phyloP scores from a whole-genome alignment of 306 rosid genomes.

The Hippophae tibetana region DNA sequence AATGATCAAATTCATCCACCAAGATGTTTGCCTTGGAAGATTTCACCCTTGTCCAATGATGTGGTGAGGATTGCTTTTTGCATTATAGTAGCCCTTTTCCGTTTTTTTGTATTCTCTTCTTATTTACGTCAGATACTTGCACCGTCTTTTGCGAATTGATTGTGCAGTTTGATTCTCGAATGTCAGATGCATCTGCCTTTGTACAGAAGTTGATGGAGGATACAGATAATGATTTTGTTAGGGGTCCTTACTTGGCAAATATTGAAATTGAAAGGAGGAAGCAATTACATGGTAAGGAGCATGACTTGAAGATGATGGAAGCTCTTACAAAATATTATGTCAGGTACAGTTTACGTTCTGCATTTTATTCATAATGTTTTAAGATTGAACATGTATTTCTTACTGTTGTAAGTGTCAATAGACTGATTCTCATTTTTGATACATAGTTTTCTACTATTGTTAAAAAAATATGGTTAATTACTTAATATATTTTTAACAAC shows the following conservation, averaged over 20 bases:
- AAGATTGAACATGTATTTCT: neutral
- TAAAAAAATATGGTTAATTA: too few relatives aligned
- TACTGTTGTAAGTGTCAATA: neutral
- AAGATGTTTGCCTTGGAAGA: slow-evolving; percentile 48
- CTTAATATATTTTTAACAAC: too few relatives aligned
- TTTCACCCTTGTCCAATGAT: slow-evolving; percentile 63
- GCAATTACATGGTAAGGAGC: slow-evolving; percentile 54
- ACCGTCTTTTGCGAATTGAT: slow-evolving; percentile 8
- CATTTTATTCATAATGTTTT: neutral
- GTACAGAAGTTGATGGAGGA: slow-evolving; percentile 54
- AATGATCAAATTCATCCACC: slow-evolving; percentile 54
- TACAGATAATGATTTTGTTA: slow-evolving; percentile 27
- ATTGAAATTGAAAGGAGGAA: slow-evolving; percentile 87
- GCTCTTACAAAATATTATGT: slow-evolving; percentile 51
- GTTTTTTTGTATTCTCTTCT: neutral
- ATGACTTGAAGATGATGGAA: slow-evolving; percentile 51
- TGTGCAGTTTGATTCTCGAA: slow-evolving; percentile 78
- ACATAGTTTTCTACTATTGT: too few relatives aligned
- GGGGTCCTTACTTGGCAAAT: slow-evolving; percentile 74
- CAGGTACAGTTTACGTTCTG: slow-evolving; percentile 36
- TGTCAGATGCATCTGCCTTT: slow-evolving; percentile 59
- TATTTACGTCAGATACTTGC: slow-evolving; percentile 9
- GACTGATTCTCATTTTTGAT: neutral
- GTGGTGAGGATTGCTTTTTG: slow-evolving; percentile 34
- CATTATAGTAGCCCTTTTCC: slow-evolving; percentile 5